Base-by-base conservation (phyloP, 371 early-diverging fungal species). In the Mucor velutinosus region DNA sequence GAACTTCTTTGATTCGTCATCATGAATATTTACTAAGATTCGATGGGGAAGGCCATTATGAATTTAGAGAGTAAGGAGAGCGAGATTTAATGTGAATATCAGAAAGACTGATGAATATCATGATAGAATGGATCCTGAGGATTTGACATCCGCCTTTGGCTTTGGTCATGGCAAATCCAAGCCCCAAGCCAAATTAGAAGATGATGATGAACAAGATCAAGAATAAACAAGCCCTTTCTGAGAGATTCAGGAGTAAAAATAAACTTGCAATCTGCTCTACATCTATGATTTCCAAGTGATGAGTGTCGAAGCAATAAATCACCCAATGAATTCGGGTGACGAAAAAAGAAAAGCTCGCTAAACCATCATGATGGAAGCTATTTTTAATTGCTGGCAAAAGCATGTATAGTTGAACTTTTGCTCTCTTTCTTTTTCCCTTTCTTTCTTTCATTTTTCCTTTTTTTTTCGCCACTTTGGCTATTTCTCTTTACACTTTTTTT, bases 1-100 rank as follows among this genome's bases (percentile, higher is more conserved):
- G 81, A 75, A 77, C 84, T 3, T 81, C 79, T 17, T 64, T 88
- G 64, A 85, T 88, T 71, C 83, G 89, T 71, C 92, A 91, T 75
- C 95, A 94, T 72, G 90, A 94, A 71, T 92, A 85, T 62, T 70
- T 94, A 21, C 70, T 94, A 69, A 84, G 90, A 57, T 94, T 93
- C 66, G 93, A 94, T 74, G 94, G 94, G 14, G 90, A 93, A 78
- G 94, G 94, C 7, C 87, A 87, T 60, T 94, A 93, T 75, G 86
- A 88, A 62, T 94, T 94, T 74, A 86, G 79, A 76, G 72, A 77
- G 78, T 79, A 76, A 72, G 65, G 63, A 51, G 51, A 27, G 8
- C 15, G 0, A 19, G 1, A 21, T 10, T 32, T 30, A 27, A 11
- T 7, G 33, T 30, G 23, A 27, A 7, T 10, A 33, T 27, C 15